Base-by-base conservation (phyloP, 2,329 filamentous ascomycete genomes). In the Endocalyx cinctus region DNA sequence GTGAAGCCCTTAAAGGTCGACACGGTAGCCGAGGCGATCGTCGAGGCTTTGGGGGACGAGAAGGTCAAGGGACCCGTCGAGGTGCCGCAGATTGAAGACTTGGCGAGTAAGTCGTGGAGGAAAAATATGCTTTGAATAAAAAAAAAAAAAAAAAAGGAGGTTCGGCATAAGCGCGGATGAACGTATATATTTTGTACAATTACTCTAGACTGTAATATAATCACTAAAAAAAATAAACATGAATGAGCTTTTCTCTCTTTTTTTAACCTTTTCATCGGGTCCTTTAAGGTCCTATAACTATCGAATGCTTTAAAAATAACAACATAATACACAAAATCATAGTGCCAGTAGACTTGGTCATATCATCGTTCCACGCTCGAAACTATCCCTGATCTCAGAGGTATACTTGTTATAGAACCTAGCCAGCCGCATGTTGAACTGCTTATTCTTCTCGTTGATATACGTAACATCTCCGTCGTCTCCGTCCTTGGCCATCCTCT, bases 391-490 rank as follows among this genome's bases (percentile, higher is more conserved):
- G 51, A 98, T 97, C 60, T 98, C 92, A 19, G 85, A 80, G 28
- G 92, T 98, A 63, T 98, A 98, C 70, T 95, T 94, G 67, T 98
- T 92, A 66, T 98, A 98, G 68, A 97, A 98, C 47, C 92, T 74
- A 34, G 84, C 73, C 61, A 98, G 70, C 69, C 98, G 97, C 69
- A 94, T 82, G 78, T 98, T 98, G 70, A 98, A 98, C 72, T 96
- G 88, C 73, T 97, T 97, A 73, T 98, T 98, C 82, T 98, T 96
- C 66, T 96, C 88, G 66, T 98, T 98, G 76, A 98, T 98, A 64
- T 95, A 97, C 6, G 90, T 97, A 51, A 97, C 85, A 62, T 98
- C 92, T 17, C 79, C 83, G 29, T 89, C 85, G 43, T 94, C 88
- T 38, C 89, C 87, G 42, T 82, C 83, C 57, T 81, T 77, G 10